Evolutionary conservation across 179 eudicot genomes (phyloP).

Genomic region (Camellia oleifera): DNA sequence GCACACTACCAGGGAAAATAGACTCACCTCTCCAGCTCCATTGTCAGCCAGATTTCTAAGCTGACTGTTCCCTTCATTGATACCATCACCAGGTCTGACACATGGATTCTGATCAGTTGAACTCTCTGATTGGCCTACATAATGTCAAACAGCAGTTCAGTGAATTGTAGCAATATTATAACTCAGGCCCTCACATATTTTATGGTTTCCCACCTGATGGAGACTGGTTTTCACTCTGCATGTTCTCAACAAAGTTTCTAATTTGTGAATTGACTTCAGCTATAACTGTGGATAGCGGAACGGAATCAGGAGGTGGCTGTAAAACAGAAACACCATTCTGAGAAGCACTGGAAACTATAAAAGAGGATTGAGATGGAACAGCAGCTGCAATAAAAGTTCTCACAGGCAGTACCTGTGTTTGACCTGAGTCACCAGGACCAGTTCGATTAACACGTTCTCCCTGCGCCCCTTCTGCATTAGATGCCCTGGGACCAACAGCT

Average conservation of each 20-base stretch:
- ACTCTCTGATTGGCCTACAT: constrained; percentile 45
- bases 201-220: constrained; percentile 35
- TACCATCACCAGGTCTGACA: constrained; percentile 31
- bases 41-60: constrained; percentile 19
- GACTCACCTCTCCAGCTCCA: constrained; percentile 29
- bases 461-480: constrained; percentile 52
- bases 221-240: constrained; percentile 37
- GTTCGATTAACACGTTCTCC: constrained; percentile 43
- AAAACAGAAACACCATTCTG: constrained; percentile 47
- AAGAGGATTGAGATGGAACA: constrained; percentile 43
- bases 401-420: constrained; percentile 35
- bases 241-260: constrained; percentile 41
- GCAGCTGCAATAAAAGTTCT: constrained; percentile 54
- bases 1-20: constrained; percentile 14
- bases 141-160: constrained; percentile 5
- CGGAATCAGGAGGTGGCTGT: constrained; percentile 38
- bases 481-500: constrained; percentile 62
- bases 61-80: constrained; percentile 19
- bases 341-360: constrained; percentile 36
- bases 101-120: constrained; percentile 37
- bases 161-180: not conserved
- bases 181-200: not conserved
- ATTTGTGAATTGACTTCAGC: constrained; percentile 51
- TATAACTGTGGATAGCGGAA: constrained; percentile 33
- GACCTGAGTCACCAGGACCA: constrained; percentile 45